Conservation (phyloP, 768 basidiomycete species). For the Boletus sp. region DNA sequence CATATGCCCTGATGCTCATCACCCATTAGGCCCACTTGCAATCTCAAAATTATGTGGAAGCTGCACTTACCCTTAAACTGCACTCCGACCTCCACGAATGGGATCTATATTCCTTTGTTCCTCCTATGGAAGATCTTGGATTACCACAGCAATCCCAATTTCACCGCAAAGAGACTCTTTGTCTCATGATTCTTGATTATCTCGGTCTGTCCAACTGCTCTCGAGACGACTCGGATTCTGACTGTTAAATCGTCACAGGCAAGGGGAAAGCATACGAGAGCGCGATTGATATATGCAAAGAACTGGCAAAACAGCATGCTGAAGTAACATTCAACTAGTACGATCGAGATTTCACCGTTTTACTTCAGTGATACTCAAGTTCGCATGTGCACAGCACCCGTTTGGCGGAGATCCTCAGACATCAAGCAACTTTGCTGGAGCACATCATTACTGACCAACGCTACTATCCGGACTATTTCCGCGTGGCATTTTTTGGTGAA, state of each 20-base stretch:
- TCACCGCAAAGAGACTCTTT: conserved; percentile 89
- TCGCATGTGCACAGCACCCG: conserved; percentile 51
- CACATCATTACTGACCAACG: conserved; percentile 81
- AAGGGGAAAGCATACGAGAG: conserved; percentile 98
- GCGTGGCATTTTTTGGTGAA: conserved; percentile 90
- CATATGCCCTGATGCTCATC: conserved; percentile 12
- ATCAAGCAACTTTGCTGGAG: conserved; percentile 84
- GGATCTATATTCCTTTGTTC: conserved; percentile 77
- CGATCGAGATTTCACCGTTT: conserved; percentile 22
- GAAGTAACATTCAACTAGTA: conserved; percentile 91
- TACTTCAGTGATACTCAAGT: conserved; percentile 2
- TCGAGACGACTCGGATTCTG: conserved; percentile 1
- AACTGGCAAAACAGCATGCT: conserved; percentile 83
- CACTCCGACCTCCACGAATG: conserved; percentile 93
- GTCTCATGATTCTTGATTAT: conserved; percentile 89
- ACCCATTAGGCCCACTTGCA: conserved; percentile 72
- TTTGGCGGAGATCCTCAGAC: conserved; percentile 79
- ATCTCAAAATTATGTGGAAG: conserved; percentile 89
- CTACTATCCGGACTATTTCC: conserved; percentile 90
- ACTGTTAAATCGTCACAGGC: conserved; percentile 41
- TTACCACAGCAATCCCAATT: conserved; percentile 93
- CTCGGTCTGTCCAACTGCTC: conserved; percentile 51
- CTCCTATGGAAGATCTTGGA: conserved; percentile 85
- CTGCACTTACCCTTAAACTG: conserved; percentile 87
- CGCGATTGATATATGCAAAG: conserved; percentile 90